Evolutionary conservation across 1,284 basidiomycete species (phyloP).

Genomic region (Gymnopus androsaceus): DNA sequence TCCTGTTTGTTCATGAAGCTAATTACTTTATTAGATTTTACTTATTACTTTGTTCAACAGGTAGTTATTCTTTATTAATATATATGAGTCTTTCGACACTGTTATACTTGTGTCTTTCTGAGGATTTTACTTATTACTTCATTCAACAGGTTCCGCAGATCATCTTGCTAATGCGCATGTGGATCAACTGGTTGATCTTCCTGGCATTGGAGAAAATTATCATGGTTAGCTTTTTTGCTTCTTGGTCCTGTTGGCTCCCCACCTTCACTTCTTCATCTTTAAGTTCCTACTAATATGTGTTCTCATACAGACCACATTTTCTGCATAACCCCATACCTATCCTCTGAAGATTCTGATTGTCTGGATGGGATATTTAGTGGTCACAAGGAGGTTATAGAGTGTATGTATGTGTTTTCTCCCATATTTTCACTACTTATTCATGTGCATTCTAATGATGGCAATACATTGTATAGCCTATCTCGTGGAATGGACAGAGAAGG

Average conservation of each 20-base stretch:
- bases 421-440: no score
- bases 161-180: conserved; percentile 46
- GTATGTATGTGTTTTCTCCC: conserved; percentile 25
- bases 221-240: conserved; percentile 14
- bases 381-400: conserved; percentile 34
- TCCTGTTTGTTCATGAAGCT: no score
- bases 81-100: no score
- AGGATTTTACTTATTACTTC: no score
- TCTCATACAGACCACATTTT: conserved; percentile 51
- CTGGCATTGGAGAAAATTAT: conserved; percentile 22
- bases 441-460: neutral
- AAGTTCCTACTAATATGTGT: no score
- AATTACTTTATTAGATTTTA: no score
- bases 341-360: conserved; percentile 41
- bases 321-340: conserved; percentile 37
- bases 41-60: no score
- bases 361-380: conserved; percentile 45
- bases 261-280: no score
- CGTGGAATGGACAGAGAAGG: conserved; percentile 44
- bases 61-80: no score
- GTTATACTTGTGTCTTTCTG: no score
- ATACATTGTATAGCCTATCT: conserved; percentile 33
- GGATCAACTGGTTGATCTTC: conserved; percentile 15
- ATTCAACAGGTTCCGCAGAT: conserved; percentile 42
- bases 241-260: no score